Evolutionary conservation across 2,329 filamentous ascomycete genomes (phyloP), one percentile per base, ranked within the genome.

Genomic region (Juglanconis juglandina): DNA sequence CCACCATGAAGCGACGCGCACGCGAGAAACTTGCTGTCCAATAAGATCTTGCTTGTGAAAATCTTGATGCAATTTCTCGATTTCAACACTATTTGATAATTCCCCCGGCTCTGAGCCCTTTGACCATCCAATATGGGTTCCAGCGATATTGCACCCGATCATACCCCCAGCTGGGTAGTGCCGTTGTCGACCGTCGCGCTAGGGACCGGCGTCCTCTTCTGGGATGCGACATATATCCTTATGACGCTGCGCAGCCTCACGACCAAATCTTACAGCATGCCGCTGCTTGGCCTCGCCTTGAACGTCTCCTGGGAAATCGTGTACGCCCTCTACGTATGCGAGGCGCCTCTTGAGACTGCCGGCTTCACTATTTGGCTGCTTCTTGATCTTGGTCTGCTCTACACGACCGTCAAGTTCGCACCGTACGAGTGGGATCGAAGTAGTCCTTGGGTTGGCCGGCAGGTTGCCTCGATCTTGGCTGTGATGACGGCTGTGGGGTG

Each of bases 271-370:
- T 83, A 81, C 64, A 75, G 79, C 41, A 79, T 82, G 69, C 80
- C 81, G 0, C 66, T 82, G 10, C 67, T 81, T 53, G 74, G 78
- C 0, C 76, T 83, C 9, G 75, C 76, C 13, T 66, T 79, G 66
- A 83, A 84, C 61, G 73, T 83, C 39, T 76, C 76, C 1, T 83
- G 81, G 80, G 81, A 84, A 66, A 68, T 80, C 3, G 71, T 84
- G 57, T 81, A 79, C 68, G 74, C 74, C 2, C 69, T 81, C 32
- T 79, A 73, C 63, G 77, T 83, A 14, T 72, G 75, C 59, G 79
- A 81, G 61, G 68, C 71, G 4, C 66, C 68, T 1, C 66, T 80
- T 9, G 81, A 83, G 65, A 70, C 70, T 11, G 63, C 70, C 14
- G 77, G 78, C 34, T 82, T 83, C 67, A 65, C 63, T 0, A 62